These are phyloP conservation scores for Quercus ilex DNA, from an alignment of 306 rosid species.

Conservation along the genomic window DNA sequence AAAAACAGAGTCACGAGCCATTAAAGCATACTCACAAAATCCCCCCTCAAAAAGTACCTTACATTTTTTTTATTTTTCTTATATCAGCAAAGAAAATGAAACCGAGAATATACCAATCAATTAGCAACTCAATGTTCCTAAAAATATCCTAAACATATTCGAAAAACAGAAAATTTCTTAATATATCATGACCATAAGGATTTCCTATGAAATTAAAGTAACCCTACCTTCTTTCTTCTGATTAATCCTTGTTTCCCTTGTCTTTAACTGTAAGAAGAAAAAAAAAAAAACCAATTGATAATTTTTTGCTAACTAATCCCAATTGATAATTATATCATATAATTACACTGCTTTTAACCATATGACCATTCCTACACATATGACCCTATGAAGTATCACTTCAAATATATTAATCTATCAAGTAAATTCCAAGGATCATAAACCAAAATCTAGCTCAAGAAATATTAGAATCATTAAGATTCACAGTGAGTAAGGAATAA, in stretches of 20 bases:
- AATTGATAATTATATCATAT: not conserved
- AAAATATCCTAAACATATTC: not conserved
- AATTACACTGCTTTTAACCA: not conserved
- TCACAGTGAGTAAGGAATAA: not conserved
- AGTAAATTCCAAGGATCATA: not conserved
- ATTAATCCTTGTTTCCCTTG: not conserved
- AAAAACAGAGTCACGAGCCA: not conserved
- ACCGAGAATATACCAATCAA: not conserved
- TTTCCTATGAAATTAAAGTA: too few relatives aligned
- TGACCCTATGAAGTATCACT: not conserved
- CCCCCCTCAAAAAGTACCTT: not conserved
- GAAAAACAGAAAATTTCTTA: not conserved
- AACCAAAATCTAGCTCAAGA: not conserved
- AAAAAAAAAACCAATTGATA: not conserved
- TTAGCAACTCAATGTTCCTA: not conserved
- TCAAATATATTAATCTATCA: not conserved
- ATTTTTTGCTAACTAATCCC: not conserved
- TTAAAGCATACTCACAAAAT: not conserved
- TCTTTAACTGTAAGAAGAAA: not conserved
- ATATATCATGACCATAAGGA: not conserved
- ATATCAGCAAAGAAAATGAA: not conserved
- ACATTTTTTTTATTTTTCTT: not conserved
- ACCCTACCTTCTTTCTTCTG: not conserved
- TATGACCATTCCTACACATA: not conserved
- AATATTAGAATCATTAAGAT: not conserved